These are phyloP conservation scores for Funneliformis geosporum DNA, from an alignment of 192 early-diverging fungal genomes.

Conservation along the genomic window DNA sequence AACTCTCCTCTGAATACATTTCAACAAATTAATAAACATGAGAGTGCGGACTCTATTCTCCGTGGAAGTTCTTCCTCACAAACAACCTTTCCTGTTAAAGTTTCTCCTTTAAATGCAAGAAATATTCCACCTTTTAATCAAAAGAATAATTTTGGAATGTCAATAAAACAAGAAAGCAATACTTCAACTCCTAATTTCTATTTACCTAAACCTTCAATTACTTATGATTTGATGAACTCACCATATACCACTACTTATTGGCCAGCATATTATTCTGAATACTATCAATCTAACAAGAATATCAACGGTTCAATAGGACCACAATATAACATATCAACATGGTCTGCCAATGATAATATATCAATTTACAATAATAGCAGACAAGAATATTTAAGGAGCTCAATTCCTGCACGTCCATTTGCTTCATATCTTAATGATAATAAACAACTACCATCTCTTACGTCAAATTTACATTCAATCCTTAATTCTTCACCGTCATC, in stretches of 20 bases:
- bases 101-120: too few species aligned
- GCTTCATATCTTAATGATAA: not conserved
- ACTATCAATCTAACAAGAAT: not conserved
- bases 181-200: not conserved
- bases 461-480: not conserved
- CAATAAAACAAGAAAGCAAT: not conserved
- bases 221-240: not conserved
- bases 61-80: not conserved
- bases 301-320: not conserved
- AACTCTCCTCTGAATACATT: not conserved
- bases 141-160: not conserved
- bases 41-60: not conserved
- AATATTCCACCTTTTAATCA: not conserved
- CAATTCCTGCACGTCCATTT: not conserved
- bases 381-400: not conserved
- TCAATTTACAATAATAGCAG: not conserved
- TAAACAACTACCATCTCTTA: not conserved
- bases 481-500: not conserved
- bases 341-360: not conserved
- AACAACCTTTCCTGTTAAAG: not conserved
- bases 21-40: not conserved
- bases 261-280: not conserved
- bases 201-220: not conserved
- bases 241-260: not conserved
- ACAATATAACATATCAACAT: not conserved